A percentile compares a stretch with the other conserved stretches of the same genome.
Conservation (phyloP, 768 basidiomycete species). For the Suillus ampliporus region DNA sequence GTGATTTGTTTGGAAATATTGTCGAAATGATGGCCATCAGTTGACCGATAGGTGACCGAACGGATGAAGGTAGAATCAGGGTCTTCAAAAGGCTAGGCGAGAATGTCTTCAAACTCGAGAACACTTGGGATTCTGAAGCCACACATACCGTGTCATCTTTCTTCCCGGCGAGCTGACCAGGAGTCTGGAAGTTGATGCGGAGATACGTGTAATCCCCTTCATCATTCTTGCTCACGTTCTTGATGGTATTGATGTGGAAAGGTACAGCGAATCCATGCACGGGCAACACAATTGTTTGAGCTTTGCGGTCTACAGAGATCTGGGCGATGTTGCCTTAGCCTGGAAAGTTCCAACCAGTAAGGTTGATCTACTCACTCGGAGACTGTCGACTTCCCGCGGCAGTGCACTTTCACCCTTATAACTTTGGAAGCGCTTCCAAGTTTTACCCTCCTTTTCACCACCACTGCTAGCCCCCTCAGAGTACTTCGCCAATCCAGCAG, state of each 20-base stretch:
- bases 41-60: conserved; percentile 91
- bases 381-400: conserved; percentile 79
- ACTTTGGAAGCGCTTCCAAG: conserved; percentile 95
- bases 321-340: conserved; percentile 34
- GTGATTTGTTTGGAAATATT: conserved; percentile 90
- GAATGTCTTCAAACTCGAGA: conserved; percentile 5
- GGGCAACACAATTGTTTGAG: conserved; percentile 88
- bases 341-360: neutral
- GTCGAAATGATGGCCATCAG: conserved; percentile 89
- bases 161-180: conserved; percentile 95
- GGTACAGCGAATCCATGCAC: conserved; percentile 96
- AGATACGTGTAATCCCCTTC: conserved; percentile 95
- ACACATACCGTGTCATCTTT: conserved; percentile 91
- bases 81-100: conserved; percentile 87
- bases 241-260: conserved; percentile 98
- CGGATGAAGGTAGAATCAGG: conserved; percentile 96
- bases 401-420: conserved; percentile 94
- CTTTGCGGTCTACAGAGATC: conserved; percentile 92
- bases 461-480: conserved; percentile 80
- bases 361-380: conserved; percentile 63
- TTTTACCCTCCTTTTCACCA: conserved; percentile 86
- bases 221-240: conserved; percentile 97
- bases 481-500: conserved; percentile 81
- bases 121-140: neutral
- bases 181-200: conserved; percentile 98